A percentile compares a stretch with the other conserved stretches of the same genome.
Evolutionary conservation across 148 eudicot genomes (phyloP).

Genomic region (Linanthus parryae): DNA sequence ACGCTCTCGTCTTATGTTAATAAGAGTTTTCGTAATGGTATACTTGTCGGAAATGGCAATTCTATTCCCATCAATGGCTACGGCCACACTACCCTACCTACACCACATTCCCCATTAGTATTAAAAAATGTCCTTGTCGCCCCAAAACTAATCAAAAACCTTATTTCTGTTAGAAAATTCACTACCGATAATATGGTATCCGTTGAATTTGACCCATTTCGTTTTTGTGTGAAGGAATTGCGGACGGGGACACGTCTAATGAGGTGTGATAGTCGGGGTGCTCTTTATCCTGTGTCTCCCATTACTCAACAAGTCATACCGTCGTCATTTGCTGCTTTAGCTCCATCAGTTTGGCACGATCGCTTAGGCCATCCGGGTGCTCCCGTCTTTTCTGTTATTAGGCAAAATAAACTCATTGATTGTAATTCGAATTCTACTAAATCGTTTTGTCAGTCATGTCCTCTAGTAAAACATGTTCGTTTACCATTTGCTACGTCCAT

Average conservation of each 20-base stretch:
- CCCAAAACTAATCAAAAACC: slow-evolving; percentile 1
- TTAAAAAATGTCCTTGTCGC: not conserved
- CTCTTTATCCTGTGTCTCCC: not conserved
- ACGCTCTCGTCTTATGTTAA: slow-evolving; percentile 4
- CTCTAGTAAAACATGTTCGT: too few species aligned
- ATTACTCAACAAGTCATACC: not conserved
- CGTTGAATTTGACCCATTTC: too few species aligned
- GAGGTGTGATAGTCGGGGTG: not conserved
- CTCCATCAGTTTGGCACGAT: slow-evolving; percentile 3
- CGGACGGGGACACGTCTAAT: slow-evolving; percentile 1
- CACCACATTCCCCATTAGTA: not conserved
- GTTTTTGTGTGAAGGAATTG: not conserved
- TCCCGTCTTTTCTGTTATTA: not conserved
- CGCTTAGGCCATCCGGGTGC: not conserved
- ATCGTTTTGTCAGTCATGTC: not conserved
- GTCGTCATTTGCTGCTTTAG: not conserved
- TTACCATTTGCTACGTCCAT: too few species aligned
- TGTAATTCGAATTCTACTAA: not conserved
- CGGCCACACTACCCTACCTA: not conserved
- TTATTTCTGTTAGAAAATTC: slow-evolving; percentile 4
- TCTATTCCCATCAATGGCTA: slow-evolving; percentile 1
- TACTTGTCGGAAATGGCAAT: slow-evolving; percentile 2
- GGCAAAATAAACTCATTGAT: not conserved
- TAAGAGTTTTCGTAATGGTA: not conserved
- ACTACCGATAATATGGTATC: not conserved